Percentiles rank a stretch among this genome's conserved stretches.
These are phyloP conservation scores for Ustilago tritici DNA, from an alignment of 1,284 basidiomycete species.

Conservation along the genomic window DNA sequence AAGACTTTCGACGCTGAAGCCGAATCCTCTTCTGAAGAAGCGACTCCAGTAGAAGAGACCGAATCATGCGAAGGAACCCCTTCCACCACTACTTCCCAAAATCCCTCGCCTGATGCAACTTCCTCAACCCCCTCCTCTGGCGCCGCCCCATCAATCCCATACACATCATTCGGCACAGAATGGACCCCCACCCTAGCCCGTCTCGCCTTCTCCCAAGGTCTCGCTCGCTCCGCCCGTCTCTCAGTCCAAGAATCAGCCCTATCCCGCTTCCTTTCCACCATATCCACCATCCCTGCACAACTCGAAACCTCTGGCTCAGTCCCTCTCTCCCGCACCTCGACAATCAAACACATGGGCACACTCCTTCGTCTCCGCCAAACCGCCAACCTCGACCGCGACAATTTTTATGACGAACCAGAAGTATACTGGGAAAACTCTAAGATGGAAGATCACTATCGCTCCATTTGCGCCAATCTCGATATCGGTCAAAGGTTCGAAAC, in stretches of 20 bases:
- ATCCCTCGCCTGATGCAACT: not conserved
- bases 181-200: conserved; percentile 62
- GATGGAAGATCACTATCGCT: conserved; percentile 65
- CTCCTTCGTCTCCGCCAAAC: conserved; percentile 62
- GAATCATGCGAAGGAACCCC: not conserved
- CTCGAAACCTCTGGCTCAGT: conserved; percentile 60
- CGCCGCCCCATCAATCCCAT: not conserved
- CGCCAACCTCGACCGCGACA: conserved; percentile 63
- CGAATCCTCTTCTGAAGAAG: not conserved
- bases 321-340: conserved; percentile 60
- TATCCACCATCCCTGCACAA: conserved; percentile 54
- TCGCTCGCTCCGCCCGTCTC: conserved; percentile 66
- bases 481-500: conserved; percentile 62
- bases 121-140: not conserved
- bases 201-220: conserved; percentile 66
- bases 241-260: conserved; percentile 63
- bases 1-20: conserved; percentile 37
- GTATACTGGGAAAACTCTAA: conserved; percentile 67
- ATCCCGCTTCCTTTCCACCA: conserved; percentile 52
- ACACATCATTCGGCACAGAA: conserved; percentile 40
- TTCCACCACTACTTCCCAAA: not conserved
- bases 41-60: not conserved
- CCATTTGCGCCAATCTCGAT: conserved; percentile 63
- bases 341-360: conserved; percentile 66
- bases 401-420: conserved; percentile 68